Conservation (phyloP, 2,329 filamentous ascomycete species). For the Hypomyces perniciosus region DNA sequence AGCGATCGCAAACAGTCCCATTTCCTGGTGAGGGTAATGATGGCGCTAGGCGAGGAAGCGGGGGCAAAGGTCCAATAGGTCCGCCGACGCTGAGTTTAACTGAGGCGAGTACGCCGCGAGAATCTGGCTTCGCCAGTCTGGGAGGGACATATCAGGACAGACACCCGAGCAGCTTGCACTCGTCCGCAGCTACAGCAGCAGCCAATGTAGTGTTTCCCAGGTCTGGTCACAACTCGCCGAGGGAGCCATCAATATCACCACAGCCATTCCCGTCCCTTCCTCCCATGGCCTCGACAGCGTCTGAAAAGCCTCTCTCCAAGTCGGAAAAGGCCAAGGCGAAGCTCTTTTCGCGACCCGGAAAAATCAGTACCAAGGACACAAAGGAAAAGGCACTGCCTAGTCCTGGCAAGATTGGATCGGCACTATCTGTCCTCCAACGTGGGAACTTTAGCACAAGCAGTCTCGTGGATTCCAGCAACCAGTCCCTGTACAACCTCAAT, state of each 20-base stretch:
- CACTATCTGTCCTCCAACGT: constrained; percentile 58
- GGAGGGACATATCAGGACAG: constrained; percentile 53
- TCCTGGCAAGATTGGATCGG: constrained; percentile 64
- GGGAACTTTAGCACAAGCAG: constrained; percentile 67
- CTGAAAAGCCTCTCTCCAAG: constrained; percentile 51
- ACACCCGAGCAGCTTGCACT: constrained; percentile 47
- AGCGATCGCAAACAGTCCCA: constrained; percentile 69
- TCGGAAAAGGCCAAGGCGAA: constrained; percentile 74
- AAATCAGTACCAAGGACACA: constrained; percentile 64
- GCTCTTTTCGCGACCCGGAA: constrained; percentile 71
- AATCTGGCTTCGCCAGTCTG: constrained; percentile 45
- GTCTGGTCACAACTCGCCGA: constrained; percentile 50
- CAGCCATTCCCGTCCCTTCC: constrained; percentile 33
- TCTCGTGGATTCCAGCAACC: constrained; percentile 54
- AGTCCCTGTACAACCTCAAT: constrained; percentile 65
- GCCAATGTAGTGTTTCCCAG: constrained; percentile 69
- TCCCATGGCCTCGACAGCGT: constrained; percentile 27
- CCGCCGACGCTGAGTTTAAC: constrained; percentile 60
- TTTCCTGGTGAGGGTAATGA: constrained; percentile 40
- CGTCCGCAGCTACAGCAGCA: constrained; percentile 57
- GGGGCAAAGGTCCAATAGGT: constrained; percentile 47
- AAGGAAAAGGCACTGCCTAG: constrained; percentile 65
- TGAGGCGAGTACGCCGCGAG: constrained; percentile 57
- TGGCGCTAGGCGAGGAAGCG: constrained; percentile 37
- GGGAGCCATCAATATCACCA: constrained; percentile 30